Evolutionary conservation across 305 asterid genomes (phyloP), one percentile per base, ranked within the genome.

Genomic region (Petunia hybrid): DNA sequence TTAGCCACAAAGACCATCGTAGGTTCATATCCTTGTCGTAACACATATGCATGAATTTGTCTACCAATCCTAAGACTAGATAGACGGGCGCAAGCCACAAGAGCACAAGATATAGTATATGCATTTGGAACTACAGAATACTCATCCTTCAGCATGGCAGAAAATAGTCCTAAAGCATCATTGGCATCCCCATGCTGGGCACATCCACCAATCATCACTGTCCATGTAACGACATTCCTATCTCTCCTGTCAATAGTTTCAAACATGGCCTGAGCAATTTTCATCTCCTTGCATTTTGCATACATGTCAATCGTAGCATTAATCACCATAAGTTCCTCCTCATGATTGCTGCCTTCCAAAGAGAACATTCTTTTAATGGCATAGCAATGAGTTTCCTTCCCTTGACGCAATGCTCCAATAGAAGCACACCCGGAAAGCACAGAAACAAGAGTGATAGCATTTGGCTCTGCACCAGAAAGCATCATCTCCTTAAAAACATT

Each of bases 211-310:
- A 94, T 94, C 94, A 94, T 89, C 81, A 86, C 93, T 6, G 97
- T 94, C 98, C 98, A 94, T 42, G 97, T 90, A 59, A 94, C 98
- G 85, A 94, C 97, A 83, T 89, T 88, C 84, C 94, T 90, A 64
- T 86, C 83, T 66, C 83, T 80, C 70, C 79, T 55, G n/a, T 82
- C 91, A 78, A 92, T 80, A 13, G 85, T 84, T 81, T 91, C 91
- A 80, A 94, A 92, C 69, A 92, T 86, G 42, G 85, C 64, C 12
- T 85, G 90, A 56, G 97, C 94, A 62, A 79, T 78, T 76, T 45
- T 80, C 74, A 90, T 80, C 78, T 84, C 81, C 87, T 87, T 89
- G 89, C 97, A 91, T 84, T 94, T 94, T 1, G 93, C 93, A 76
- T 94, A 89, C 97, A 94, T 91, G 86, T 92, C 97, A 68, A 94